A percentile compares a stretch with the other conserved stretches of the same genome.
These are phyloP conservation scores for Fusarium fracticaudum DNA, from an alignment of 2,329 filamentous ascomycete genomes.

Conservation along the genomic window DNA sequence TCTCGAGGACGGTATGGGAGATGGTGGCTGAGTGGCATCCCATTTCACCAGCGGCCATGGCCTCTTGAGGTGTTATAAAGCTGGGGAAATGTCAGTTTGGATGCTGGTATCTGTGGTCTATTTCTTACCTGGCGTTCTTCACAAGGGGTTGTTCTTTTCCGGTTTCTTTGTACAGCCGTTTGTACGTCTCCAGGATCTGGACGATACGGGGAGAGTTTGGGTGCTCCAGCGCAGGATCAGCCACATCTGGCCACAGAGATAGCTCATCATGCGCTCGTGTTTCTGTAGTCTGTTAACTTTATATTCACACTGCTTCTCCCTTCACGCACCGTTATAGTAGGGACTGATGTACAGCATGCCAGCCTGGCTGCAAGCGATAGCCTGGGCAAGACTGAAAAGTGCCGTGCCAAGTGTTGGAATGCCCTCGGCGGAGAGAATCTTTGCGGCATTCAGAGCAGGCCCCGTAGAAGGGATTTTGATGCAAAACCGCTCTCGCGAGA, in stretches of 20 bases:
- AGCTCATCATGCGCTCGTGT: constrained; percentile 54
- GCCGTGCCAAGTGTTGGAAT: constrained; percentile 60
- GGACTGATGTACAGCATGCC: constrained; percentile 59
- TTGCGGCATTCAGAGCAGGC: constrained; percentile 56
- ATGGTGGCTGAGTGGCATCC: constrained; percentile 59
- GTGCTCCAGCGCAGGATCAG: constrained; percentile 58
- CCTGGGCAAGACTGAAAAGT: constrained; percentile 58
- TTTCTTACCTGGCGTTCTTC: constrained; percentile 55
- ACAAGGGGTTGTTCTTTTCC: constrained; percentile 59
- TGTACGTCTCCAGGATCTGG: constrained; percentile 60
- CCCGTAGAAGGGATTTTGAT: constrained; percentile 63
- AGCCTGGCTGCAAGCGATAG: constrained; percentile 60
- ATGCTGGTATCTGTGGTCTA: accelerated
- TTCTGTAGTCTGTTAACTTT: constrained; percentile 43
- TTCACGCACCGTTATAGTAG: constrained; percentile 56
- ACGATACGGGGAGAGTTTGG: constrained; percentile 58
- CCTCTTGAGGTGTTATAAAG: constrained; percentile 55
- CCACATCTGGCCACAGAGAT: constrained; percentile 56
- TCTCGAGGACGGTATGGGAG: constrained; percentile 50
- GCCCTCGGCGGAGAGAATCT: constrained; percentile 53
- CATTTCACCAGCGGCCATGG: constrained; percentile 57
- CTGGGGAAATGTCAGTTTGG: constrained; percentile 35
- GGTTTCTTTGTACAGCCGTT: constrained; percentile 55
- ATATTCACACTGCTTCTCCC: accelerated
- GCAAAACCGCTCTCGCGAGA: constrained; percentile 57